phyloP scores from a whole-genome alignment of 2,329 filamentous ascomycete species.

The Sphaerostilbella broomeana region DNA sequence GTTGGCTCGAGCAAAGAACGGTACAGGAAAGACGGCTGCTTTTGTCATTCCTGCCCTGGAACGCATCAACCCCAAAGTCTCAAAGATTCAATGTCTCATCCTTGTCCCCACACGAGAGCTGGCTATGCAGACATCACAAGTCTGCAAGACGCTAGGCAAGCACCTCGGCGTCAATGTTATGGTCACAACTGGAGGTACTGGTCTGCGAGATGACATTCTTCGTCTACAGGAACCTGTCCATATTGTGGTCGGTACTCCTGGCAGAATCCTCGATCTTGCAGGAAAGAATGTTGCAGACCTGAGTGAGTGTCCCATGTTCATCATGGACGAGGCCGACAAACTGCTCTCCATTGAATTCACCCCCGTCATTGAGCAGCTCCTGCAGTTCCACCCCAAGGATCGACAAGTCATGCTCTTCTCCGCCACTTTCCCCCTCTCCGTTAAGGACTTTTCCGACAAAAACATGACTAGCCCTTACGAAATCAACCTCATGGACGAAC shows the following conservation, averaged over 20 bases:
- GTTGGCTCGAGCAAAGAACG: conserved; percentile 94
- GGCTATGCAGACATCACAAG: conserved; percentile 96
- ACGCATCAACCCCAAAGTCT: conserved; percentile 92
- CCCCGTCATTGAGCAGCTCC: conserved; percentile 89
- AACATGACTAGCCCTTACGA: conserved; percentile 96
- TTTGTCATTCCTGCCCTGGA: conserved; percentile 95
- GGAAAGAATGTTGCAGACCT: conserved; percentile 95
- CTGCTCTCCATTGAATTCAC: conserved; percentile 95
- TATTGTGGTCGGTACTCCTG: conserved; percentile 94
- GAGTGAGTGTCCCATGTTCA: conserved; percentile 92
- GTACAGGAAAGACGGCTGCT: conserved; percentile 95
- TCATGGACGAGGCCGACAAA: conserved; percentile 99
- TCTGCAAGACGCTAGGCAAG: conserved; percentile 97
- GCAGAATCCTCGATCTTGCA: conserved; percentile 90
- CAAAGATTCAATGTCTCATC: conserved; percentile 93
- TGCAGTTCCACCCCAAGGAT: conserved; percentile 93
- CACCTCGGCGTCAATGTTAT: conserved; percentile 97
- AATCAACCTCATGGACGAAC: conserved; percentile 99
- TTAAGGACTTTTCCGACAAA: conserved; percentile 97
- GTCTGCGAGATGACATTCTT: conserved; percentile 92
- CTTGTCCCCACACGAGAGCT: conserved; percentile 95
- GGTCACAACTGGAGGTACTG: conserved; percentile 96
- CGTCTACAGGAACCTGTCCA: conserved; percentile 91
- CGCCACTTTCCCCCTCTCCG: conserved; percentile 92
- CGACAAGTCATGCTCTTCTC: conserved; percentile 99